These are phyloP conservation scores for Aureobasidium sp. DNA, from an alignment of 2,329 filamentous ascomycete genomes.

Conservation along the genomic window DNA sequence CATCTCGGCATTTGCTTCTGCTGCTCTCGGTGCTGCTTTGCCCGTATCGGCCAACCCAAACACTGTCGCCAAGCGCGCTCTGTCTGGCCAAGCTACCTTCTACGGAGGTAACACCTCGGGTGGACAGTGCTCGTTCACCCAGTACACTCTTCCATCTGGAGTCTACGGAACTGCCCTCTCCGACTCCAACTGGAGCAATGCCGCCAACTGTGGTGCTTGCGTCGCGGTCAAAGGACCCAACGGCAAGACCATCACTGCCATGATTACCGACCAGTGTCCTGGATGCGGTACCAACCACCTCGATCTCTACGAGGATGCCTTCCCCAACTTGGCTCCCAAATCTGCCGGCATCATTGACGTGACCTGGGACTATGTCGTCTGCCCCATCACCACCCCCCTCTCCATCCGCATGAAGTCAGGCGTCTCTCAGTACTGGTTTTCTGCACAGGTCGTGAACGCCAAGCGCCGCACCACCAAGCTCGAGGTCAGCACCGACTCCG, in stretches of 20 bases:
- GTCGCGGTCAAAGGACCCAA: slow-evolving; percentile 47
- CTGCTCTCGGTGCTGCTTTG: slow-evolving; percentile 15
- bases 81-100: slow-evolving; percentile 21
- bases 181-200: slow-evolving; percentile 47
- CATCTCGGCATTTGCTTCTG: slow-evolving; percentile 17
- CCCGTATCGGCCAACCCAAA: slow-evolving; percentile 9
- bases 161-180: slow-evolving; percentile 57
- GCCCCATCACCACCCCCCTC: slow-evolving; percentile 18
- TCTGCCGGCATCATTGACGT: slow-evolving; percentile 43
- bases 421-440: slow-evolving; percentile 21
- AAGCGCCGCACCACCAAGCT: slow-evolving; percentile 18
- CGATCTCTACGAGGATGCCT: slow-evolving; percentile 48
- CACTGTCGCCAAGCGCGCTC: slow-evolving; percentile 11
- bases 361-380: slow-evolving; percentile 26
- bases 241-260: slow-evolving; percentile 53
- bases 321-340: slow-evolving; percentile 38
- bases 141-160: slow-evolving; percentile 51
- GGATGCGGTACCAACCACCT: slow-evolving; percentile 47
- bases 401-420: slow-evolving; percentile 20
- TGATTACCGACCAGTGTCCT: slow-evolving; percentile 54
- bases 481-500: slow-evolving; percentile 19
- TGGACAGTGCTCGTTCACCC: slow-evolving; percentile 56
- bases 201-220: slow-evolving; percentile 53
- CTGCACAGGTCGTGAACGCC: slow-evolving; percentile 20
- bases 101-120: slow-evolving; percentile 22